Conservation (phyloP, 805 yeast genomes). For the Tetrapisispora fleetii region DNA sequence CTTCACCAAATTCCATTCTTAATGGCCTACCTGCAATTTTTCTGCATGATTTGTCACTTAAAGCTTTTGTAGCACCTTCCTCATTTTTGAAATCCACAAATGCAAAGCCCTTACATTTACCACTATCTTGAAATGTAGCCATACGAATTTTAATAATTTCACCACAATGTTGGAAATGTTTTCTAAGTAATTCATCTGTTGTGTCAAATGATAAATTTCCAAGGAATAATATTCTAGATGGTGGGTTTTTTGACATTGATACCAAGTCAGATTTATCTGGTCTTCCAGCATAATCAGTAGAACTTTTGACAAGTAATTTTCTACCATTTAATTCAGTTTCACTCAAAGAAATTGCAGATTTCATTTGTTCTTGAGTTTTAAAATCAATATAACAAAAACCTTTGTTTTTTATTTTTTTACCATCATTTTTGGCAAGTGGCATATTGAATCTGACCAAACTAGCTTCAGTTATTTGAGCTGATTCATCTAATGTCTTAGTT, state of each 20-base stretch:
- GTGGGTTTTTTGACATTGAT: slow-evolving; percentile 63
- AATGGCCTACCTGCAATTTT: slow-evolving; percentile 63
- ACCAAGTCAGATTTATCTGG: slow-evolving; percentile 49
- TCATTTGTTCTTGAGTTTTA: slow-evolving; percentile 46
- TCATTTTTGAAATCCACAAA: slow-evolving; percentile 79
- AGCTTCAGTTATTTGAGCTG: slow-evolving; percentile 36
- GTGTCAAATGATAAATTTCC: slow-evolving; percentile 93
- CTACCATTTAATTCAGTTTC: slow-evolving; percentile 76
- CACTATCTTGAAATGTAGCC: slow-evolving; percentile 97
- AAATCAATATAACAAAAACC: slow-evolving; percentile 93
- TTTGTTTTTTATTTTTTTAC: slow-evolving; percentile 45
- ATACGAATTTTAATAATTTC: slow-evolving; percentile 75
- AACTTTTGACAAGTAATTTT: slow-evolving; percentile 72
- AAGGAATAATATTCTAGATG: slow-evolving; percentile 79
- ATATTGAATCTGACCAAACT: slow-evolving; percentile 70
- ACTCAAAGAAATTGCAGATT: slow-evolving; percentile 52
- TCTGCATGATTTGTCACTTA: slow-evolving; percentile 59
- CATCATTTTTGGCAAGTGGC: slow-evolving; percentile 54
- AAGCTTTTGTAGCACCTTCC: slow-evolving; percentile 73
- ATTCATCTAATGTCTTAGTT: slow-evolving; percentile 35
- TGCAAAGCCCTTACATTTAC: slow-evolving; percentile 95
- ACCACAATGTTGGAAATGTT: slow-evolving; percentile 87
- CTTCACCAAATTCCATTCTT: slow-evolving; percentile 91
- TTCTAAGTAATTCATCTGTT: slow-evolving; percentile 63
- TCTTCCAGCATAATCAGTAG: slow-evolving; percentile 77